These are phyloP conservation scores for Didymosphaeria variabile DNA, from an alignment of 2,329 filamentous ascomycete genomes.

Conservation along the genomic window DNA sequence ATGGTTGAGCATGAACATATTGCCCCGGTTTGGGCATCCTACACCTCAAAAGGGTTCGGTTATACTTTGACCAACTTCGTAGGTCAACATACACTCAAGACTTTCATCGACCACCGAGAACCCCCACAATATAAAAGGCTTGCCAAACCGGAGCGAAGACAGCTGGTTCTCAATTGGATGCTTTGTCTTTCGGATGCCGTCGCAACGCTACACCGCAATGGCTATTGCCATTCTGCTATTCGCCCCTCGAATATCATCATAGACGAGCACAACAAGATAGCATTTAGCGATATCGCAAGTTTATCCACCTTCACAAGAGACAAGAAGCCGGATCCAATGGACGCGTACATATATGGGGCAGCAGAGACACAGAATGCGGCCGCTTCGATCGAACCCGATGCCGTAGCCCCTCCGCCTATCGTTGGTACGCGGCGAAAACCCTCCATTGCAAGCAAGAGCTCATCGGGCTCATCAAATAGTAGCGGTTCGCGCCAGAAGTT, in stretches of 20 bases:
- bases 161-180: constrained; percentile 75
- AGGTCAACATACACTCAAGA: constrained; percentile 71
- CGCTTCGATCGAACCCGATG: constrained; percentile 26
- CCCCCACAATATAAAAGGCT: constrained; percentile 70
- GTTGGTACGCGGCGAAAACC: constrained; percentile 34
- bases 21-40: constrained; percentile 75
- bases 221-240: constrained; percentile 73
- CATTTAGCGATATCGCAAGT: constrained; percentile 69
- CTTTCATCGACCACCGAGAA: constrained; percentile 69
- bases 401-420: constrained; percentile 23
- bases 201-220: constrained; percentile 71
- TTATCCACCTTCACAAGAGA: constrained; percentile 60
- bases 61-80: constrained; percentile 74
- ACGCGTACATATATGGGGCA: constrained; percentile 76
- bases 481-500: constrained; percentile 43
- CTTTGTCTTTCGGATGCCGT: constrained; percentile 76
- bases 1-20: constrained; percentile 73
- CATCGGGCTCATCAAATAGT: constrained; percentile 44
- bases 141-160: constrained; percentile 66
- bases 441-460: constrained; percentile 48
- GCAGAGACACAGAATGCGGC: constrained; percentile 63
- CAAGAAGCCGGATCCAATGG: constrained; percentile 68
- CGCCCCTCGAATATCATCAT: constrained; percentile 76
- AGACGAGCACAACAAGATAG: constrained; percentile 70
- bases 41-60: constrained; percentile 69